A percentile compares a stretch with the other conserved stretches of the same genome.
These are phyloP conservation scores for Rosellinia necatrix DNA, from an alignment of 2,329 filamentous ascomycete species.

Conservation along the genomic window DNA sequence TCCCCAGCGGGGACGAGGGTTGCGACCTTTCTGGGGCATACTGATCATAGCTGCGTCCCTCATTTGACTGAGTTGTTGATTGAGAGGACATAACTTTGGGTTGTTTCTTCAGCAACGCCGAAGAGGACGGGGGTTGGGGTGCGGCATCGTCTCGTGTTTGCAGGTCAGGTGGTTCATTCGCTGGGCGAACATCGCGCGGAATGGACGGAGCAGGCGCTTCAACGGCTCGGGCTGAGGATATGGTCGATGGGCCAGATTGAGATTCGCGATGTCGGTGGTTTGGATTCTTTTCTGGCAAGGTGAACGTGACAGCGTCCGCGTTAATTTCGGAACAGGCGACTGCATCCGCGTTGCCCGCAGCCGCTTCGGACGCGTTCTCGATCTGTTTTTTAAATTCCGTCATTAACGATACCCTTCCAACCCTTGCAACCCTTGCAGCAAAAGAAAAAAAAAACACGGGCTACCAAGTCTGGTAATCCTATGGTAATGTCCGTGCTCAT, in stretches of 20 bases:
- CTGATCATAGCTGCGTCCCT: constrained; percentile 59
- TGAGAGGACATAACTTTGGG: constrained; percentile 53
- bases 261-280: background rate
- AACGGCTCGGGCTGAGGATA: background rate
- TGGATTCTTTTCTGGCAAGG: constrained; percentile 14
- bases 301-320: background rate
- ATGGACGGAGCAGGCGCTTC: constrained; percentile 7
- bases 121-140: constrained; percentile 14
- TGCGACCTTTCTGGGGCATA: constrained; percentile 40
- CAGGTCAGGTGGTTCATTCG: constrained; percentile 17
- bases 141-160: constrained; percentile 28
- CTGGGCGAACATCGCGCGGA: constrained; percentile 21
- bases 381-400: constrained; percentile 28
- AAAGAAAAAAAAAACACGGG: background rate
- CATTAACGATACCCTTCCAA: constrained; percentile 39
- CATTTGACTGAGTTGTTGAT: constrained; percentile 61
- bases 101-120: constrained; percentile 25
- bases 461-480: background rate
- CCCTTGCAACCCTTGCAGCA: constrained; percentile 36
- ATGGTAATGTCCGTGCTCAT: constrained; percentile 17
- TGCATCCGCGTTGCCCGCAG: background rate
- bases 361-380: constrained; percentile 35
- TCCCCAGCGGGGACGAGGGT: constrained; percentile 35
- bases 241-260: constrained; percentile 3
- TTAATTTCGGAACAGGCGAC: background rate